Evolutionary conservation across 2,329 filamentous ascomycete species (phyloP).

Genomic region (Lasiodiplodia sp.): DNA sequence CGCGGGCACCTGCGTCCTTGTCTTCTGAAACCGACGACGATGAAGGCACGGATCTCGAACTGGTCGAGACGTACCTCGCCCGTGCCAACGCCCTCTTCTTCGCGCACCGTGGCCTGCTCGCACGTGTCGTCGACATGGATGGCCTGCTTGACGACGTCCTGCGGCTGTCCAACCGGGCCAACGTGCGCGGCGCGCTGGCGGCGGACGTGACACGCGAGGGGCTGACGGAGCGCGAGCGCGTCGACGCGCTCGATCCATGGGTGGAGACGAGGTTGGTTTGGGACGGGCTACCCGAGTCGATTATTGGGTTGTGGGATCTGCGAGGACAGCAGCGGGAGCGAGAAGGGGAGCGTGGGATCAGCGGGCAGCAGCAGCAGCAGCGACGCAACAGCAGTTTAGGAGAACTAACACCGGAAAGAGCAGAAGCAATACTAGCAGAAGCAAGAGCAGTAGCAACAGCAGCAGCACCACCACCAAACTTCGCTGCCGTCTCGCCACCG

Average conservation of each 20-base stretch:
- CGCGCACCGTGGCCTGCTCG: slow-evolving; percentile 39
- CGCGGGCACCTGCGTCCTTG: neutral
- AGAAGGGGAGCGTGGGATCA: neutral
- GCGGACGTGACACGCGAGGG: slow-evolving; percentile 30
- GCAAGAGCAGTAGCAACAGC: slow-evolving; percentile 36
- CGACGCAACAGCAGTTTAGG: no score
- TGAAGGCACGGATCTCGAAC: slow-evolving; percentile 6
- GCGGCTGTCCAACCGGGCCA: slow-evolving; percentile 37
- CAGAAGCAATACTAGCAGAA: neutral
- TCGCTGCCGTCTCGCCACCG: neutral
- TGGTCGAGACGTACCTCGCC: slow-evolving; percentile 40
- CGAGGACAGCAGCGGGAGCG: neutral
- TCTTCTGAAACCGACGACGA: neutral
- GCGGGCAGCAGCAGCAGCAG: neutral
- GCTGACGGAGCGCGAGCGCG: slow-evolving; percentile 34
- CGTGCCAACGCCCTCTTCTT: slow-evolving; percentile 44
- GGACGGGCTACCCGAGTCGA: slow-evolving; percentile 35
- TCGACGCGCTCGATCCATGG: slow-evolving; percentile 41
- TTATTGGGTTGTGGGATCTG: slow-evolving; percentile 31
- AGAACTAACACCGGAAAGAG: slow-evolving; percentile 12
- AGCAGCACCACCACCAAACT: slow-evolving; percentile 19
- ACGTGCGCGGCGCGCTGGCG: slow-evolving; percentile 19
- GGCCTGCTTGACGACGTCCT: slow-evolving; percentile 35
- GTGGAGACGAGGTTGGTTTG: slow-evolving; percentile 37
- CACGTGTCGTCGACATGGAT: slow-evolving; percentile 39